A percentile compares a stretch with the other conserved stretches of the same genome.
phyloP scores from a whole-genome alignment of 2,329 filamentous ascomycete species.

The Magnaporthiopsis incrustans region DNA sequence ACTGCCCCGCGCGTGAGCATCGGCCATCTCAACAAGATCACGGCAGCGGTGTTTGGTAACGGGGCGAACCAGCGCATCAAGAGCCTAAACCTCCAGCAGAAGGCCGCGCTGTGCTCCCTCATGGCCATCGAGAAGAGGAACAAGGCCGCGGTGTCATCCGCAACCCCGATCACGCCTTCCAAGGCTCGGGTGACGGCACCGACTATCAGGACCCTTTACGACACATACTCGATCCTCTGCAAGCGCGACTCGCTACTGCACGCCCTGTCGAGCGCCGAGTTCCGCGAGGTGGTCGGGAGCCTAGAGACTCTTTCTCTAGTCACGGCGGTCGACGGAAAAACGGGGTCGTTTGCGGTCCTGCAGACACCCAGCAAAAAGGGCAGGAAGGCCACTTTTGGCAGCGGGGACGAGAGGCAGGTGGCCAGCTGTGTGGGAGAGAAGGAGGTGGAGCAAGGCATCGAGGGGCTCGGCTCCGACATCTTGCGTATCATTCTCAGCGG shows the following conservation, averaged over 20 bases:
- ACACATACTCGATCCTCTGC: conserved; percentile 76
- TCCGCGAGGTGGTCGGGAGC: conserved; percentile 84
- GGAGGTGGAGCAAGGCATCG: conserved; percentile 66
- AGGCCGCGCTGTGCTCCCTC: conserved; percentile 84
- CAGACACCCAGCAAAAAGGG: conserved; percentile 67
- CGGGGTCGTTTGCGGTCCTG: conserved; percentile 53
- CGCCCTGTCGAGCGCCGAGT: conserved; percentile 83
- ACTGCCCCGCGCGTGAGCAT: conserved; percentile 86
- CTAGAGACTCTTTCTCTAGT: conserved; percentile 83
- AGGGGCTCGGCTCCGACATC: conserved; percentile 53
- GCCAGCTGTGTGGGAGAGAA: conserved; percentile 73
- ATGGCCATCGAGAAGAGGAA: conserved; percentile 77
- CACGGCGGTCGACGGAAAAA: conserved; percentile 60
- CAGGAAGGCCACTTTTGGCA: conserved; percentile 44
- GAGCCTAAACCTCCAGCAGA: conserved; percentile 89
- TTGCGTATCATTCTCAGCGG: conserved; percentile 54
- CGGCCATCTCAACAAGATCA: conserved; percentile 84
- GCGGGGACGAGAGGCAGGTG: conserved; percentile 67
- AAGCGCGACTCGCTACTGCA: conserved; percentile 83
- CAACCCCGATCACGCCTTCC: conserved; percentile 24
- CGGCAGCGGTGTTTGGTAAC: conserved; percentile 82
- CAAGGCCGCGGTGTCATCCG: conserved; percentile 34
- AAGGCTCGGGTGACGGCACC: conserved; percentile 58
- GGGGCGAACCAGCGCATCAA: conserved; percentile 78
- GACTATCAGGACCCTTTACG: conserved; percentile 75